Evolutionary conservation across 306 rosid species (phyloP), one percentile per base, ranked within the genome.

Genomic region (Trichosanthes cucumerina): DNA sequence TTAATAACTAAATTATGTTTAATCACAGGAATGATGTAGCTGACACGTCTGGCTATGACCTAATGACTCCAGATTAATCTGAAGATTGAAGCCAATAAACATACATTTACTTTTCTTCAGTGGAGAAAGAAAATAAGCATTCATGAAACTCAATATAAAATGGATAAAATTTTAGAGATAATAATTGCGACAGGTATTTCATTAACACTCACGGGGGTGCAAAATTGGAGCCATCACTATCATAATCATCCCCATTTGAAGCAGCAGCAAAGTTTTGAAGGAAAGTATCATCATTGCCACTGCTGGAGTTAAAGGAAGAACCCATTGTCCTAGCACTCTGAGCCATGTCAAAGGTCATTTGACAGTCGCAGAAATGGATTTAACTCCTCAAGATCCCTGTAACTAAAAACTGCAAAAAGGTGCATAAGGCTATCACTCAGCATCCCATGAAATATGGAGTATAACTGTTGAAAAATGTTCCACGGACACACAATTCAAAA

Each of bases 181-280:
- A 15, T 14, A 63, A 13, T 44, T 43, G 38, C 10, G 11, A 1
- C 3, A 6, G 76, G 76, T 70, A 70, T 70, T 23, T 2, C 0
- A 23, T 24, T 33, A 82, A 60, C 38, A 81, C 98, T 88, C 83
- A 93, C 98, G 85, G 72, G 34, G 98, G 96, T 65, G 97, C 94
- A 21, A 93, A 89, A 84, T 83, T 91, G 80, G 91, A 86, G 82
- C 81, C 84, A 56, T 86, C 93, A 41, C 94, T 91, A 62, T 87
- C 97, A 60, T 91, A 90, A n/a, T 74, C 96, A 80, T 91, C 91
- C 50, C 86, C 90, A 85, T 87, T 86, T 46, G 83, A 82, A 66
- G 72, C 80, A 41, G 87, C 33, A 73, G 87, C 80, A 81, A 82
- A 81, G 75, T 66, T 83, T 77, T 89, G 88, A 16, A 85, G 33